Base-by-base conservation (phyloP, 495 filamentous ascomycete species). In the Jackrogersella minutella region DNA sequence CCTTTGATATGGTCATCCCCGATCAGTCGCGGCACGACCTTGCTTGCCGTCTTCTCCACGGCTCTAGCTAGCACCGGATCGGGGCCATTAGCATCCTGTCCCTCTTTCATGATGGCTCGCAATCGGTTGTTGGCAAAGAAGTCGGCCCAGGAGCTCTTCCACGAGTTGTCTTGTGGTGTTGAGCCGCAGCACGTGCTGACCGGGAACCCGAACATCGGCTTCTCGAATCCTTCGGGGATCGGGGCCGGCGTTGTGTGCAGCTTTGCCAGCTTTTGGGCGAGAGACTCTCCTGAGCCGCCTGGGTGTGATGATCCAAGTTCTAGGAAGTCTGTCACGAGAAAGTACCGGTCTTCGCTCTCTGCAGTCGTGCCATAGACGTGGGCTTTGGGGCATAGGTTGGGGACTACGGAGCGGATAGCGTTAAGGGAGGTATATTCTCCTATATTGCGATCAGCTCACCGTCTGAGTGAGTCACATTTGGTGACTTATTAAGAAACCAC, bases 381-480 rank as follows among this genome's bases (percentile, higher is more conserved):
- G 14, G 89, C 87, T 50, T 80, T 78, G 0, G 93, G 91, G 71
- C 90, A 93, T 57, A 97, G 84, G 30, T 82, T 85, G 14, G 93
- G 90, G 0, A 93, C 87, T 14, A 82, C 79, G 59, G 76, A 55
- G 70, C 91, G 86, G 73, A 97, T 88, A 26, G 92, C 90, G 72
- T 93, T 92, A 52, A 97, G 86, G 14, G 91, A 95, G 47, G 85
- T 83, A 76, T 91, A 90, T 80, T 97, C 93, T 30, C 93, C 91
- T 80, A 47, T 49, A 0, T 6, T 31, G 44, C 2, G 21, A 14
- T 60, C 26, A 60, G 43, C 16, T 43, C 1, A 17, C 3, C 40
- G 11, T 24, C 40, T 11, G 4, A 9, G 40, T 7, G 22, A 9
- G 6, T 44, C 19, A 11, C 4, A 17, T 44, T 22, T 17, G 1